Base-by-base conservation (phyloP, 2,329 filamentous ascomycete species). In the Microcyclosporella mali region DNA sequence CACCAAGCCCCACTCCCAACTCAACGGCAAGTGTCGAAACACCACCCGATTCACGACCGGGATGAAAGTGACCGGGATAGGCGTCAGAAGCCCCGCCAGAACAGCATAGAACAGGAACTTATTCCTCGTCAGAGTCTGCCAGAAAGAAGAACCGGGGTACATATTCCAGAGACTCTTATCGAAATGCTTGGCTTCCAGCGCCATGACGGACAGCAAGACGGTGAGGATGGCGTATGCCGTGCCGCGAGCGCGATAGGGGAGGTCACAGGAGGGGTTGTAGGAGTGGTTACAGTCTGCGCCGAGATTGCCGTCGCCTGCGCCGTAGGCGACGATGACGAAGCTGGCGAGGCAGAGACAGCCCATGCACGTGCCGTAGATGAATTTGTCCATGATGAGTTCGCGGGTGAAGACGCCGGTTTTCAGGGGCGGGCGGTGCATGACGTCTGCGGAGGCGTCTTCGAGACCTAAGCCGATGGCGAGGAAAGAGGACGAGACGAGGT, bases 351-450 rank as follows among this genome's bases (percentile, higher is more conserved):
- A 71, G 0, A 72, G 61, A 0, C 58, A 52, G 33, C 67, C 68
- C 66, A 71, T 70, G 56, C 65, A 70, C 40, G 64, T 64, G 25
- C 69, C 69, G 50, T 71, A 72, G 56, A 72, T 66, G 57, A 71
- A 68, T 45, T 70, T 72, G 54, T 72, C 69, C 25, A 63, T 60
- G 48, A 72, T 70, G 45, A 72, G 62, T 41, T 72, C 68, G 21
- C 56, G 57, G 27, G 66, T 67, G 57, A 72, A 72, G 41, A 72
- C 67, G 28, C 69, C 69, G 29, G 64, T 59, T 38, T 60, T 57
- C 37, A 70, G 61, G 1, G 69, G 69, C n/a, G 67, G 66, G 10
- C 69, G 65, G 40, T 60, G 62, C 68, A 72, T 70, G 55, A 67
- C 67, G 53, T 72, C 68, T 37, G 65, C 57, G 14, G 69, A 67